Evolutionary conservation across 257 asterid genomes (phyloP), one percentile per base, ranked within the genome.

Genomic region (Nicotiana noctiflora): DNA sequence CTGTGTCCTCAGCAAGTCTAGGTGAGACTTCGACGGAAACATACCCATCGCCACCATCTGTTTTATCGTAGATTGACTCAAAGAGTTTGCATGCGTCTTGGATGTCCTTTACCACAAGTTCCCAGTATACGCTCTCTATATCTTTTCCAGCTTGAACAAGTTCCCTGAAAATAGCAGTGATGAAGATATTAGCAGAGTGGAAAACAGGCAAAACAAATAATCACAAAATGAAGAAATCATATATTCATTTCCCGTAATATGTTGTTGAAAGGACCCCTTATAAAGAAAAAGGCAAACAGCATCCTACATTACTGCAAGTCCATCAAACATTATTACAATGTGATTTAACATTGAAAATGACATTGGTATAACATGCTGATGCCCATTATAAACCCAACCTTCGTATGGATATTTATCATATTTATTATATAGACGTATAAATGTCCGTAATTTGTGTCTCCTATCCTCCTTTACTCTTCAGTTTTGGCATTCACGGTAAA

Each of bases 11-110:
- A 66, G 99, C 99, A 66, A 94, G 99, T 83, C 85, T 80, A 18
- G 99, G 99, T 82, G 99, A 94, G 80, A 96, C 99, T 88, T 96
- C 99, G 37, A 96, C 99, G n/a, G 99, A 96, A 75, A 96, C 99
- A 56, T 96, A 96, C 80, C 99, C 99, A 86, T 96, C 99, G 17
- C 82, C 98, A 10, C 91, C 99, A 83, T 94, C 93, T 19, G 99
- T 91, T 83, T 93, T 85, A 80, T 96, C 92, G 81, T 94, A 96
- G 81, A 96, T 93, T 60, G 91, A 75, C 90, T 96, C 98, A 82
- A 96, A 96, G 81, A 94, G 98, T 85, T 88, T 93, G 93, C 98
- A 91, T n/a, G 99, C 98, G 84, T 96, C 99, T 92, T 96, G 99
- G 67, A 96, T 96, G 85, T 96, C 99, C 89, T 92, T 94, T 86